These are phyloP conservation scores for Rasamsonia emersonii DNA, from an alignment of 2,329 filamentous ascomycete species.

Conservation along the genomic window DNA sequence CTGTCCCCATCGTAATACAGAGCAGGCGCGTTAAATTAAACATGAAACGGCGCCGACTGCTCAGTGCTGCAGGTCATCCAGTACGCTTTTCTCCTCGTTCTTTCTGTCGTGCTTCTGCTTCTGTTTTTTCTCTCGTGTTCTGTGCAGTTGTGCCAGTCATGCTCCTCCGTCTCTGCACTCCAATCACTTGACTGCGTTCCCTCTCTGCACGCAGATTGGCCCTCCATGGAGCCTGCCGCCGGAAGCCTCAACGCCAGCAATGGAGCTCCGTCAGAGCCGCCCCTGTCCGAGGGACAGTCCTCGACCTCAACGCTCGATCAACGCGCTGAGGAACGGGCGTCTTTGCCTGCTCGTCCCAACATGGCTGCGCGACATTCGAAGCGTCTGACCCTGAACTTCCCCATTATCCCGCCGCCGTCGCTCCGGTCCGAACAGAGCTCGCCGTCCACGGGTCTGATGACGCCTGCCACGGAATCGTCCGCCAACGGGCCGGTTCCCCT, in stretches of 20 bases:
- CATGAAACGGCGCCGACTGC: too few species aligned
- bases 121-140: too few species aligned
- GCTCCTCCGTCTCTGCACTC: slow-evolving; percentile 2
- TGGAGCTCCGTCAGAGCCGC: slow-evolving; percentile 6
- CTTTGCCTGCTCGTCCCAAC: slow-evolving; percentile 18
- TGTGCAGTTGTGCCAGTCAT: too few species aligned
- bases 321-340: slow-evolving; percentile 2
- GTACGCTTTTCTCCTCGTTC: too few species aligned
- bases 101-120: neutral
- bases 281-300: neutral
- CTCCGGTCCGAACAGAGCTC: slow-evolving; percentile 16
- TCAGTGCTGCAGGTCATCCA: too few species aligned
- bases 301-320: neutral
- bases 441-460: slow-evolving; percentile 24
- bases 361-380: slow-evolving; percentile 33
- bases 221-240: slow-evolving; percentile 5
- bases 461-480: slow-evolving; percentile 24
- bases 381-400: slow-evolving; percentile 39
- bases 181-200: neutral
- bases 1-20: too few species aligned
- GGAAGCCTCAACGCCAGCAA: slow-evolving; percentile 1
- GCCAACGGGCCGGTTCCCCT: slow-evolving; percentile 18
- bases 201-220: slow-evolving; percentile 4
- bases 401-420: slow-evolving; percentile 26
- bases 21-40: too few species aligned